Percentiles rank a stretch among this genome's conserved stretches.
Conservation (phyloP, 495 filamentous ascomycete species). For the Gamarada debralockiae region DNA sequence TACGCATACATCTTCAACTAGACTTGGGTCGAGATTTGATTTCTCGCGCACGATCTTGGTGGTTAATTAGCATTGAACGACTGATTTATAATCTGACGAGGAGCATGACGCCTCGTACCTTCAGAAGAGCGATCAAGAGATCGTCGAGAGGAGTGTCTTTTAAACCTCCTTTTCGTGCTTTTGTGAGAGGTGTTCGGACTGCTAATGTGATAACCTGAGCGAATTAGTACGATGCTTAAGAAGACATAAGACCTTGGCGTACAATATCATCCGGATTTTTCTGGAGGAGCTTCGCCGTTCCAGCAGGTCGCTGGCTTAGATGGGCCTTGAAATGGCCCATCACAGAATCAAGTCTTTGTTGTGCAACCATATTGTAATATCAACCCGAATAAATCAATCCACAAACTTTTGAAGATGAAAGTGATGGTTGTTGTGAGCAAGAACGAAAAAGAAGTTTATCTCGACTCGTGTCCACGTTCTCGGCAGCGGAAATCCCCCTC, state of each 20-base stretch:
- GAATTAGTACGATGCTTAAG: not conserved
- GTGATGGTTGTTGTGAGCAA: not conserved
- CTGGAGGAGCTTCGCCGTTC: constrained; percentile 11
- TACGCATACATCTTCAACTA: constrained; percentile 88
- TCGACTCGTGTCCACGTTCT: no score
- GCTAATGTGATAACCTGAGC: constrained; percentile 77
- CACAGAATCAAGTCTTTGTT: constrained; percentile 14
- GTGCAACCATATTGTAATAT: constrained; percentile 10
- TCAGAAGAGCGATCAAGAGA: constrained; percentile 64
- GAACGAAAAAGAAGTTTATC: not conserved
- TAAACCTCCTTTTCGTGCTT: constrained; percentile 79
- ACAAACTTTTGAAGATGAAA: not conserved
- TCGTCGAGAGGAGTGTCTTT: constrained; percentile 90
- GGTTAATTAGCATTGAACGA: constrained; percentile 27
- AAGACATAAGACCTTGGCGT: constrained; percentile 13
- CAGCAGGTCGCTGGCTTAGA: constrained; percentile 5
- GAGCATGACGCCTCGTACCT: not conserved
- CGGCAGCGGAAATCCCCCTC: not conserved
- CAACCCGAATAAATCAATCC: not conserved
- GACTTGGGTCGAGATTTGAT: constrained; percentile 72
- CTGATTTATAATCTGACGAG: no score
- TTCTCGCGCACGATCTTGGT: constrained; percentile 63
- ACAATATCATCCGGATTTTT: constrained; percentile 51
- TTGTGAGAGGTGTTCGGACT: constrained; percentile 75
- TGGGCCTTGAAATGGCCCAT: constrained; percentile 18